A percentile compares a stretch with the other conserved stretches of the same genome.
Conservation (phyloP, 2,329 filamentous ascomycete species). For the Diaporthe batatas region DNA sequence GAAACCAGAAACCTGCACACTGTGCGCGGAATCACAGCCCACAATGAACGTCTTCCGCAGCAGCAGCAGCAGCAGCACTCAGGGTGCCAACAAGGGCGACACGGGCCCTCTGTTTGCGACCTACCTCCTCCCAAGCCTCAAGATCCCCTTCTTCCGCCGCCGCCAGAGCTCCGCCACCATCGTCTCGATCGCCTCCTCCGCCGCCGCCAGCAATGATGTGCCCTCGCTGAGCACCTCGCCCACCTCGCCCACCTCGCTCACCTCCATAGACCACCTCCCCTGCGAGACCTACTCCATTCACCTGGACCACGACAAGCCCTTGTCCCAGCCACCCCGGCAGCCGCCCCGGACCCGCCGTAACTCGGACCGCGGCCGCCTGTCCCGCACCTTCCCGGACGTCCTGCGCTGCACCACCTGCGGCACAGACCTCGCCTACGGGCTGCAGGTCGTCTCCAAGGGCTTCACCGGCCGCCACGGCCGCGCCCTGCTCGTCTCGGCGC, state of each 20-base stretch:
- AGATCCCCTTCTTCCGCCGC: constrained; percentile 61
- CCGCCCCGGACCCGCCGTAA: constrained; percentile 40
- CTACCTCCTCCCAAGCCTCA: constrained; percentile 66
- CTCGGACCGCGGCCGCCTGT: constrained; percentile 51
- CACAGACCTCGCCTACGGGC: constrained; percentile 70
- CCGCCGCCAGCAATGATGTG: constrained; percentile 45
- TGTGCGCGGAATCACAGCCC: not conserved
- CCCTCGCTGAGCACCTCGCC: constrained; percentile 45
- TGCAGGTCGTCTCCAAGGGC: constrained; percentile 74
- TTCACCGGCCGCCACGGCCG: constrained; percentile 76
- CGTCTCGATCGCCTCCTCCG: too few relatives aligned
- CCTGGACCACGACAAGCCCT: constrained; percentile 44
- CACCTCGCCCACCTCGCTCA: constrained; percentile 44
- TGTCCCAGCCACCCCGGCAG: constrained; percentile 44
- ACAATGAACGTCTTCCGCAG: constrained; percentile 36
- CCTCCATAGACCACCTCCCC: constrained; percentile 42
- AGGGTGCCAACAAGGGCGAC: not conserved
- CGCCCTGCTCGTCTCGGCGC: constrained; percentile 68
- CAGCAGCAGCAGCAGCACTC: not conserved
- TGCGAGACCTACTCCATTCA: constrained; percentile 45
- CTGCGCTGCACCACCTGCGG: constrained; percentile 71
- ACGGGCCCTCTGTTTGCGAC: constrained; percentile 56
- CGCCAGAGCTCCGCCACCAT: constrained; percentile 48
- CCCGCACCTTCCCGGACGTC: constrained; percentile 64
- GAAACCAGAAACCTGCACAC: not conserved